A percentile compares a stretch with the other conserved stretches of the same genome.
phyloP scores from a whole-genome alignment of 1,284 basidiomycete species.

The Irpex sp. region DNA sequence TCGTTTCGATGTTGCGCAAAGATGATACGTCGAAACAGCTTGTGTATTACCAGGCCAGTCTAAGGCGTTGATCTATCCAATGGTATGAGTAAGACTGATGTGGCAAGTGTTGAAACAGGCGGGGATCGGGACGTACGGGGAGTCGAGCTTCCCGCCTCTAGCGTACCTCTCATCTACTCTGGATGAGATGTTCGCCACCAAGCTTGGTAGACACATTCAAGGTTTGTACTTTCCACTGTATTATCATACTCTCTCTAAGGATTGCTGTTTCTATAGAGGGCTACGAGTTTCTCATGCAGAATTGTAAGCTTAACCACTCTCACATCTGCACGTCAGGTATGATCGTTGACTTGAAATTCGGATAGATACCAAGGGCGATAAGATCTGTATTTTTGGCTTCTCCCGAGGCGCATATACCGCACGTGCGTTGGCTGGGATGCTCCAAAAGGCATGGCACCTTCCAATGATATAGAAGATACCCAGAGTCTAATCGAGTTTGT shows the following conservation, averaged over 20 bases:
- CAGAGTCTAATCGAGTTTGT: background rate
- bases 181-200: constrained; percentile 26
- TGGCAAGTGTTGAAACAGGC: constrained; percentile 8
- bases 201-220: constrained; percentile 23
- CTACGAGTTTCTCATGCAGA: constrained; percentile 33
- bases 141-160: constrained; percentile 17
- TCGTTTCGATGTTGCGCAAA: constrained; percentile 43
- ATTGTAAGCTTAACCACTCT: constrained; percentile 14
- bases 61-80: background rate
- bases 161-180: constrained; percentile 17
- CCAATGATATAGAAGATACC: background rate
- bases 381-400: constrained; percentile 35
- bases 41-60: constrained; percentile 17
- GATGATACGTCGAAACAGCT: constrained; percentile 40
- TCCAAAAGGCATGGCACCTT: constrained; percentile 28
- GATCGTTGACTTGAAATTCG: background rate
- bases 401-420: constrained; percentile 41
- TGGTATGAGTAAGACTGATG: background rate
- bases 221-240: background rate
- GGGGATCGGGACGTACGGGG: constrained; percentile 23
- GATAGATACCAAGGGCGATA: constrained; percentile 21
- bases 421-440: constrained; percentile 38
- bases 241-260: background rate
- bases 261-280: constrained; percentile 23
- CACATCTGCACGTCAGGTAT: background rate